Evolutionary conservation across 148 eudicot genomes (phyloP).

Genomic region (Spergularia marina): DNA sequence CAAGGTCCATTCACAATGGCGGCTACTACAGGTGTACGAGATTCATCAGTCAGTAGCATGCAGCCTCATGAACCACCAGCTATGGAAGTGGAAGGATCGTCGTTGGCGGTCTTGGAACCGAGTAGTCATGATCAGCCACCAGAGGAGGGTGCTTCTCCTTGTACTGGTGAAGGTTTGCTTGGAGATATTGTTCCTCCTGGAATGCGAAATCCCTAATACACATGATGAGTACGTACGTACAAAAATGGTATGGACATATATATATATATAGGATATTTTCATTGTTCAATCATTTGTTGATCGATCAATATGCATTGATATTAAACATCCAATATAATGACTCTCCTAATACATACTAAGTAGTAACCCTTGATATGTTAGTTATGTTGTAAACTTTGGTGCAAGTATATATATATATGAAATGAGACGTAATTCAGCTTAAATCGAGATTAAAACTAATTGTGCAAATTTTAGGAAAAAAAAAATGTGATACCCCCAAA

Average conservation of each 20-base stretch:
- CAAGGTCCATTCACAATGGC: background rate
- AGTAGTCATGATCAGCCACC: background rate
- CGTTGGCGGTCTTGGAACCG: constrained; percentile 19
- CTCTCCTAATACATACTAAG: too few relatives aligned
- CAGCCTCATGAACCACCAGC: constrained; percentile 8
- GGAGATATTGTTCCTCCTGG: constrained; percentile 82
- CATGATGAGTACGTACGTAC: background rate
- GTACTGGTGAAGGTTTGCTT: constrained; percentile 60
- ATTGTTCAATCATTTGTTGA: background rate
- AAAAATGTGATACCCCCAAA: too few relatives aligned
- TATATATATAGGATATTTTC: background rate
- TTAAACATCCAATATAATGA: too few relatives aligned
- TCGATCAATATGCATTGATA: too few relatives aligned
- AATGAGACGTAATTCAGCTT: too few relatives aligned
- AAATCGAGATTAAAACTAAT: too few relatives aligned
- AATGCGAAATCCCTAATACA: constrained; percentile 46
- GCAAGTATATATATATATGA: too few relatives aligned
- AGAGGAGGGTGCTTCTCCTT: background rate
- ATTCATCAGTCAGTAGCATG: constrained; percentile 5
- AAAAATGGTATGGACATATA: constrained; percentile 9
- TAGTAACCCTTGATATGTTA: background rate
- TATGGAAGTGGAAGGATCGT: constrained; percentile 24
- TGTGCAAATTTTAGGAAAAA: too few relatives aligned
- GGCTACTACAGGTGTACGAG: too few relatives aligned
- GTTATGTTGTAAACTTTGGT: background rate